These are phyloP conservation scores for Hypholoma fasciculare DNA, from an alignment of 768 basidiomycete species.

Conservation along the genomic window DNA sequence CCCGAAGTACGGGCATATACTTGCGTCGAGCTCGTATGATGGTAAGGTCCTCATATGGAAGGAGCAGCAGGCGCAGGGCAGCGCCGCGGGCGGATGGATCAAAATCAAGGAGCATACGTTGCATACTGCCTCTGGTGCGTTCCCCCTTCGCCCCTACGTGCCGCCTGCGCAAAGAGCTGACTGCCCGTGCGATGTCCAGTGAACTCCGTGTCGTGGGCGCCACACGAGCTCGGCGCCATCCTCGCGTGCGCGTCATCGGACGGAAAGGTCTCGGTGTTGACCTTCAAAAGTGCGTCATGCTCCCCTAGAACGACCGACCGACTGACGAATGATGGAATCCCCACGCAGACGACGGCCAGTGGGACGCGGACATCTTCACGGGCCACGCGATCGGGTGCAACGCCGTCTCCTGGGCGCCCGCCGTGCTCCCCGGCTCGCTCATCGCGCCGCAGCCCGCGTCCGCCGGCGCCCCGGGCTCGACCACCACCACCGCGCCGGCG, in stretches of 20 bases:
- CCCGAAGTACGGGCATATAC: conserved; percentile 94
- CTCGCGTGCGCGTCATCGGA: conserved; percentile 97
- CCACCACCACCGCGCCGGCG: conserved; percentile 35
- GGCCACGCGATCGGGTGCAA: conserved; percentile 97
- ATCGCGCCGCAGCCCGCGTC: conserved; percentile 61
- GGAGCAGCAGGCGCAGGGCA: conserved; percentile 68
- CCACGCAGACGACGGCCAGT: conserved; percentile 86
- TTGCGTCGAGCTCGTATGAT: conserved; percentile 98
- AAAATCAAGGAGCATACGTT: conserved; percentile 95
- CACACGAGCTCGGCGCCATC: conserved; percentile 95
- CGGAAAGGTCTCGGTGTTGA: conserved; percentile 93
- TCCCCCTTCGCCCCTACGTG: not conserved
- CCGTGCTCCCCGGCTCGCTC: conserved; percentile 81
- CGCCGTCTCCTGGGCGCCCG: conserved; percentile 97
- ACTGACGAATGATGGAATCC: not conserved
- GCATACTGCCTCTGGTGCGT: conserved; percentile 87
- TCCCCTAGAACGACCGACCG: not conserved
- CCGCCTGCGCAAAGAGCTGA: not conserved
- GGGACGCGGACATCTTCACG: conserved; percentile 93
- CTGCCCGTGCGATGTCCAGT: conserved; percentile 44
- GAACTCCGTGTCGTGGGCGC: conserved; percentile 99
- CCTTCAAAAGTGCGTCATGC: conserved; percentile 84
- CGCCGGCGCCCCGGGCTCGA: conserved; percentile 40
- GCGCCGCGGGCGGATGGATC: conserved; percentile 71
- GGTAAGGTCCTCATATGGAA: conserved; percentile 99